Conservation (phyloP, 306 rosid species). For the Ceratonia siliqua region DNA sequence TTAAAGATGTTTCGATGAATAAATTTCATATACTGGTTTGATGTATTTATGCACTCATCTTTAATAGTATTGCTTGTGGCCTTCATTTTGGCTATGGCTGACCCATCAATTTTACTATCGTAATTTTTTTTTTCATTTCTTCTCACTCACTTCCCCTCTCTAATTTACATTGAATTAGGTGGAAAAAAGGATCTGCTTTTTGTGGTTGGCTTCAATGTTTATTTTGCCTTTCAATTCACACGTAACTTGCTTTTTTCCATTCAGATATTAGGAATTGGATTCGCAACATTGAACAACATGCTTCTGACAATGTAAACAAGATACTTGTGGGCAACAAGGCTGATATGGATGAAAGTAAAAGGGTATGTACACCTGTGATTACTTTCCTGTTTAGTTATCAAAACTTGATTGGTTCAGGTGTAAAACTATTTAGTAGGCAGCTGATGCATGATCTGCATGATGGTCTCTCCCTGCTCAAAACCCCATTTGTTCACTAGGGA, state of each 20-base stretch:
- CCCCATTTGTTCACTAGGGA: neutral
- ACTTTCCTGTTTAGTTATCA: neutral
- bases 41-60: neutral
- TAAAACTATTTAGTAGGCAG: neutral
- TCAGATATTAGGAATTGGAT: slow-evolving; percentile 79
- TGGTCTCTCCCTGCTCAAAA: slow-evolving; percentile 16
- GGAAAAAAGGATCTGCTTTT: neutral
- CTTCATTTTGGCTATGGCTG: neutral
- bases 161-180: neutral
- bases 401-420: slow-evolving; percentile 8
- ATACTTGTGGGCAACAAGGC: slow-evolving; percentile 79
- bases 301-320: slow-evolving; percentile 74
- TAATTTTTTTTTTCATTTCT: neutral
- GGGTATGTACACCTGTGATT: slow-evolving; percentile 45
- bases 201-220: slow-evolving; percentile 4
- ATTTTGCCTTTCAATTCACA: neutral
- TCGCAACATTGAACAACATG: slow-evolving; percentile 80
- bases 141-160: neutral
- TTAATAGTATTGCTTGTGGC: neutral
- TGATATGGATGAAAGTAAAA: slow-evolving; percentile 79
- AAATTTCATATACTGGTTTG: neutral
- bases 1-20: neutral
- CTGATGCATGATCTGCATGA: slow-evolving; percentile 6
- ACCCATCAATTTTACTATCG: slow-evolving; percentile 4
- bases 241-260: slow-evolving; percentile 12